Percentiles rank a stretch among this genome's conserved stretches.
Evolutionary conservation across 495 filamentous ascomycete genomes (phyloP).

Genomic region (Penicillium longicatenatum): DNA sequence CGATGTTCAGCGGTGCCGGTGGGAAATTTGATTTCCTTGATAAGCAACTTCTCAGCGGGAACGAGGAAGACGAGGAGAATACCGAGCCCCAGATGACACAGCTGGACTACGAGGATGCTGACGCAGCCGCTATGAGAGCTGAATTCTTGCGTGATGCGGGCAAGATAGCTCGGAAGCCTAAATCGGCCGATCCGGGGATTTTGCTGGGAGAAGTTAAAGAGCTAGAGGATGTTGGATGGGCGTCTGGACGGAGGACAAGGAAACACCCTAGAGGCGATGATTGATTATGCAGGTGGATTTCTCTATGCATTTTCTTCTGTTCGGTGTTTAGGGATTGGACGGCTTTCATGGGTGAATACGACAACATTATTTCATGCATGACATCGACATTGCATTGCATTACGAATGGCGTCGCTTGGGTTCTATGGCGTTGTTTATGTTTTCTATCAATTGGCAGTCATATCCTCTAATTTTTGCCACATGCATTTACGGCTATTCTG

Average conservation of each 20-base stretch:
- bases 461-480: not conserved
- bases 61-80: constrained; percentile 39
- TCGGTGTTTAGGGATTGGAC: constrained; percentile 2
- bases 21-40: constrained; percentile 34
- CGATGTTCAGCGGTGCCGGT: constrained; percentile 31
- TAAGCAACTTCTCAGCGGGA: constrained; percentile 23
- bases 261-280: constrained; percentile 28
- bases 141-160: constrained; percentile 48
- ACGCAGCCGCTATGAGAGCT: constrained; percentile 51
- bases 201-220: constrained; percentile 37
- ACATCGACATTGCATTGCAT: constrained; percentile 26
- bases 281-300: constrained; percentile 7
- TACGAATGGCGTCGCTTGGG: constrained; percentile 22
- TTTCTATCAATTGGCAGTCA: not conserved
- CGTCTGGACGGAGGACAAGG: constrained; percentile 41
- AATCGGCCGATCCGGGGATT: constrained; percentile 18
- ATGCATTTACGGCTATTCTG: too few relatives aligned
- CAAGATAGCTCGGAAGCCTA: constrained; percentile 35
- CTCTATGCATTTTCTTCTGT: constrained; percentile 14
- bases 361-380: constrained; percentile 1
- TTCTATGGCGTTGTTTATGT: not conserved
- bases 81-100: constrained; percentile 52
- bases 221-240: constrained; percentile 41
- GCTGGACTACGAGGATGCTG: constrained; percentile 56
- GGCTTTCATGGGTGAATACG: not conserved